Base-by-base conservation (phyloP, 805 yeast genomes). In the Cyberlindnera petersonii region DNA sequence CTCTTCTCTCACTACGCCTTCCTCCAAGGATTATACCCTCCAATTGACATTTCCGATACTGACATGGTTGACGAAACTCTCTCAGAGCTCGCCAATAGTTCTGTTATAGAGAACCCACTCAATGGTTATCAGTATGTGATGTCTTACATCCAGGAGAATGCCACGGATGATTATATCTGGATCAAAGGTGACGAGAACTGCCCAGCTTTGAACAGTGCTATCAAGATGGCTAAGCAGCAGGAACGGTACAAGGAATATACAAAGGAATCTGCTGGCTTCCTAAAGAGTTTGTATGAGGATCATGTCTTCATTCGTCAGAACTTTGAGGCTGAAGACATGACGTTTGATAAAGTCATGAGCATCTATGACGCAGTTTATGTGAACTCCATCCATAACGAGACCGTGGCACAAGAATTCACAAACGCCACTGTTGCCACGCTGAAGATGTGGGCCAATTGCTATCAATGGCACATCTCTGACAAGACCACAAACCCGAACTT, bases 1-100 rank as follows among this genome's bases (percentile, higher is more conserved):
- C 56, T 60, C 26, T 62, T 61, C 53, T 63, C 72, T 16, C 72
- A 68, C 42, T 40, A 60, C 40, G 60, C 74, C 4, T 72, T 69
- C 55, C 47, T 69, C 29, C 76, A 72, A 51, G 76, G 75, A 24
- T 50, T 71, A 26, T 72, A 66, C 46, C 76, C 76, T 13, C 70
- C 74, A 18, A 59, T 59, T 20, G 51, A 56, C 33, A 43, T 55
- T 6, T 52, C 52, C 31, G 33, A 38, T 8, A 30, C 40, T 6
- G 53, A 33, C 18, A 36, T 53, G 19, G 46, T 45, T 15, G 59
- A 46, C 21, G 42, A 33, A 9, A 49, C 56, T 14, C 48, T 68
- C 39, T 55, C 72, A n/a, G 56, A 44, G 30, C 46, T 65, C 30
- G 37, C 65, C 24, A 69, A 71, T 45, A 75, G 75, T 17, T 47